These are phyloP conservation scores for Sistotremastrum niveocremeum DNA, from an alignment of 768 basidiomycete species.

Conservation along the genomic window DNA sequence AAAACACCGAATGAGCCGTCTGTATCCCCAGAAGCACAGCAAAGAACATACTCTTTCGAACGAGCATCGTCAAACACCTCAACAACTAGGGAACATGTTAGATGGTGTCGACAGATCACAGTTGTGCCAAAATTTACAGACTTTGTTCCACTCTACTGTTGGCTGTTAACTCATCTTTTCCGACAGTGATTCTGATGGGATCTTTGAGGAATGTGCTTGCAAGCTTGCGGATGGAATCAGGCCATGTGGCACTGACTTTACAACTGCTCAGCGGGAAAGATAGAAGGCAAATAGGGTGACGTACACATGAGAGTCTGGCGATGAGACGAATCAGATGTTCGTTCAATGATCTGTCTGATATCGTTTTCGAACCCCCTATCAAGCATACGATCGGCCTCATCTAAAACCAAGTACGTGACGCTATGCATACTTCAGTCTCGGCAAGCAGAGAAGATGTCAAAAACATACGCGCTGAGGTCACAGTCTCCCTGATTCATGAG, in stretches of 20 bases:
- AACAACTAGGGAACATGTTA: conserved; percentile 27
- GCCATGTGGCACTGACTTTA: conserved; percentile 96
- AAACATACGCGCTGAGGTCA: conserved; percentile 59
- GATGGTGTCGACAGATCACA: not conserved
- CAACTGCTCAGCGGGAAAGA: not conserved
- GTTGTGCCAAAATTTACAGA: conserved; percentile 6
- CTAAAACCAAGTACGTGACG: conserved; percentile 84
- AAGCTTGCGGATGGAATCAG: conserved; percentile 79
- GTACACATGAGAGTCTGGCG: conserved; percentile 92
- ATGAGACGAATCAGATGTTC: conserved; percentile 48
- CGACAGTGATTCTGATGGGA: conserved; percentile 86
- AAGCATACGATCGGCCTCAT: conserved; percentile 97
- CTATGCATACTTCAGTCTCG: conserved; percentile 22
- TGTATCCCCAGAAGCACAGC: not conserved
- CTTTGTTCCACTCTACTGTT: conserved; percentile 86
- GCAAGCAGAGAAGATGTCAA: not conserved
- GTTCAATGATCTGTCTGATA: conserved; percentile 77
- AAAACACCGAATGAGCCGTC: not conserved
- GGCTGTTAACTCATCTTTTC: conserved; percentile 87
- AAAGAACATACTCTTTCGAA: conserved; percentile 64
- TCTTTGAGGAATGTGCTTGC: conserved; percentile 78
- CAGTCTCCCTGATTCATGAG: conserved; percentile 78
- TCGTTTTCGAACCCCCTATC: conserved; percentile 99
- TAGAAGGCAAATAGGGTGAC: conserved; percentile 18
- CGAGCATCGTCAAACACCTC: conserved; percentile 81